Percentiles rank a stretch among this genome's conserved stretches.
Evolutionary conservation across 495 filamentous ascomycete species (phyloP).

Genomic region (Wilcoxina mikolae): DNA sequence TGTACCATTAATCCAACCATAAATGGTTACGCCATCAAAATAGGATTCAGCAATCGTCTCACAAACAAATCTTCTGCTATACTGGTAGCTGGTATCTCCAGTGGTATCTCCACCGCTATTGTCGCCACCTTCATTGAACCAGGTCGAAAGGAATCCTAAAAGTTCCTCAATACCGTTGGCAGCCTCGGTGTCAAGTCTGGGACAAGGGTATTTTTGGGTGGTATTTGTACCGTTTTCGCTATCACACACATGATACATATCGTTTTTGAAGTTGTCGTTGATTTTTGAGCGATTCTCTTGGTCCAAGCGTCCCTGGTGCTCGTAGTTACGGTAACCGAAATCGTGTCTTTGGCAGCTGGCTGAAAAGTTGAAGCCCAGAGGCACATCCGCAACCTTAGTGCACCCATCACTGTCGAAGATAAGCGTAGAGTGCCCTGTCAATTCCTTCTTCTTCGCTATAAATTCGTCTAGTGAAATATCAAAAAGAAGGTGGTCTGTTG

Average conservation of each 20-base stretch:
- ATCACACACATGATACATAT: not conserved
- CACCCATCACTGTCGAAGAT: conserved; percentile 28
- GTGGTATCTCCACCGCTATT: no score
- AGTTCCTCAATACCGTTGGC: no score
- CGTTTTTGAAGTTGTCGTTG: not conserved
- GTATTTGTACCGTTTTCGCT: no score
- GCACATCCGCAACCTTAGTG: conserved; percentile 33
- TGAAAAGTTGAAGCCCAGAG: conserved; percentile 34
- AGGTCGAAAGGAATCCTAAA: no score
- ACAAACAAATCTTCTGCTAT: no score
- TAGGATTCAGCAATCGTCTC: no score
- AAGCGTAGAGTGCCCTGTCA: not conserved
- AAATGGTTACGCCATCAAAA: no score
- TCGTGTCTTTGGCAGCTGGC: conserved; percentile 35
- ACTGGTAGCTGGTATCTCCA: no score
- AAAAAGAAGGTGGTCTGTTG: not conserved
- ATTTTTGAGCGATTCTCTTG: not conserved
- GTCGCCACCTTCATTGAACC: no score
- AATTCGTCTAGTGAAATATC: not conserved
- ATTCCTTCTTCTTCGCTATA: not conserved
- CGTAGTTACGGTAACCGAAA: conserved; percentile 38
- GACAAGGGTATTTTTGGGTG: no score
- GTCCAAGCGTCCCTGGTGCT: conserved; percentile 27
- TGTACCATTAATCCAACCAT: no score
- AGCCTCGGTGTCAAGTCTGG: no score